These are phyloP conservation scores for Fusarium zealandicum DNA, from an alignment of 2,329 filamentous ascomycete genomes.

Conservation along the genomic window DNA sequence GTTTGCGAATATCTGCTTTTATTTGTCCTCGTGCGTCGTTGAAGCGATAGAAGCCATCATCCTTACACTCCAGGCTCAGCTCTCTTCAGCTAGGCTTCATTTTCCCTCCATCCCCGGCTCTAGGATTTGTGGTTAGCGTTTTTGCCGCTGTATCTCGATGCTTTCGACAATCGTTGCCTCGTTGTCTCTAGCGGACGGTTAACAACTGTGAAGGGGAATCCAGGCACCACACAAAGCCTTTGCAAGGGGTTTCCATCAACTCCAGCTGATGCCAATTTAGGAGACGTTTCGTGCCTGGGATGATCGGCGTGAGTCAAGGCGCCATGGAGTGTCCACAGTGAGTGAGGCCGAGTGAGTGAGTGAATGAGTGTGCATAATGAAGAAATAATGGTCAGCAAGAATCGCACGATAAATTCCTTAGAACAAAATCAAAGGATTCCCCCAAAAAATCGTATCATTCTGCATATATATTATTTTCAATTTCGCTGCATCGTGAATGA, in stretches of 20 bases:
- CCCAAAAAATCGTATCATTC: neutral
- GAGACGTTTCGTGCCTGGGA: constrained; percentile 1
- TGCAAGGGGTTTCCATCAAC: neutral
- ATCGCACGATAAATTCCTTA: neutral
- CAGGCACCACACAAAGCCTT: neutral
- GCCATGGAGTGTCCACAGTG: constrained; percentile 4
- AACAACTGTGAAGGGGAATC: neutral
- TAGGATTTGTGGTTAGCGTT: neutral
- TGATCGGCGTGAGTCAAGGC: constrained; percentile 40
- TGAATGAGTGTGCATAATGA: neutral
- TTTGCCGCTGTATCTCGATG: constrained; percentile 26
- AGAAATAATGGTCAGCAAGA: neutral
- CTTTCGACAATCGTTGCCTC: constrained; percentile 14
- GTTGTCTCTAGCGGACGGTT: neutral
- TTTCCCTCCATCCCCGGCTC: no score
- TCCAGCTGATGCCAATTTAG: neutral
- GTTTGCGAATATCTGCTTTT: constrained; percentile 12
- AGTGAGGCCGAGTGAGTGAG: neutral
- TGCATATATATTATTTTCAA: neutral
- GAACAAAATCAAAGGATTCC: neutral
- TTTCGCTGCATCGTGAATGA: constrained; percentile 1
- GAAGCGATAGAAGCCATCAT: neutral
- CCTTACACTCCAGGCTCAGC: neutral
- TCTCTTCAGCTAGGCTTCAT: neutral
- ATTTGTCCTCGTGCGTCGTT: neutral